Conservation (phyloP, 768 basidiomycete genomes). For the Favolaschia claudopus region DNA sequence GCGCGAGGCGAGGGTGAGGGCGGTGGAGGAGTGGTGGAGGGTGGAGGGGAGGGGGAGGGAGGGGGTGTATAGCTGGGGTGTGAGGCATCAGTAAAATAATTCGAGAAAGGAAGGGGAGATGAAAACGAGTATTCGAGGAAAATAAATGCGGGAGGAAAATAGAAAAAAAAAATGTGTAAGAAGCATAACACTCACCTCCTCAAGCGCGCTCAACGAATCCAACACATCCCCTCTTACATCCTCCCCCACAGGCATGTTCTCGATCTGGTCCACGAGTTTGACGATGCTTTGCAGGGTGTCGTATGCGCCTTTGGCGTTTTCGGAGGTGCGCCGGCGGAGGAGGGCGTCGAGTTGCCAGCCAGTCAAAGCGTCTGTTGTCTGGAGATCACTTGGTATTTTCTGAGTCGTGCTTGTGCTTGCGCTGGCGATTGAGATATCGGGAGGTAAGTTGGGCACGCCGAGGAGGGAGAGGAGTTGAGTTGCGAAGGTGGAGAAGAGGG, state of each 20-base stretch:
- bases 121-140: too few relatives aligned
- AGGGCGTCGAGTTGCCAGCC: conserved; percentile 88
- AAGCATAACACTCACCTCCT: conserved; percentile 75
- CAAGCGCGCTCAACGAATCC: conserved; percentile 73
- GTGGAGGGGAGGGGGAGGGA: conserved; percentile 52
- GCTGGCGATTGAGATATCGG: too few relatives aligned
- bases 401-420: conserved; percentile 25
- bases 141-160: too few relatives aligned
- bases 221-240: conserved; percentile 79
- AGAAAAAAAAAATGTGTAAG: too few relatives aligned
- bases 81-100: conserved; percentile 3
- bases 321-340: conserved; percentile 69
- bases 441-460: conserved; percentile 73
- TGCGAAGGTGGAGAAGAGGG: conserved; percentile 69
- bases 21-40: conserved; percentile 67
- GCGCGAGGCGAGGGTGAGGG: conserved; percentile 72
- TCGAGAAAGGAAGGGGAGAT: not conserved
- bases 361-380: conserved; percentile 45
- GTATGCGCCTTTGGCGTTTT: conserved; percentile 71
- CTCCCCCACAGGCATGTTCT: conserved; percentile 90
- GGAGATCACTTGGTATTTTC: conserved; percentile 4
- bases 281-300: conserved; percentile 86
- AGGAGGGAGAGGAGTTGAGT: conserved; percentile 81
- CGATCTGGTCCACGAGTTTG: conserved; percentile 83
- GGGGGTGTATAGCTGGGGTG: conserved; percentile 46